phyloP scores from a whole-genome alignment of 106 monocot genomes.

The Alisma plantagoaquatica region DNA sequence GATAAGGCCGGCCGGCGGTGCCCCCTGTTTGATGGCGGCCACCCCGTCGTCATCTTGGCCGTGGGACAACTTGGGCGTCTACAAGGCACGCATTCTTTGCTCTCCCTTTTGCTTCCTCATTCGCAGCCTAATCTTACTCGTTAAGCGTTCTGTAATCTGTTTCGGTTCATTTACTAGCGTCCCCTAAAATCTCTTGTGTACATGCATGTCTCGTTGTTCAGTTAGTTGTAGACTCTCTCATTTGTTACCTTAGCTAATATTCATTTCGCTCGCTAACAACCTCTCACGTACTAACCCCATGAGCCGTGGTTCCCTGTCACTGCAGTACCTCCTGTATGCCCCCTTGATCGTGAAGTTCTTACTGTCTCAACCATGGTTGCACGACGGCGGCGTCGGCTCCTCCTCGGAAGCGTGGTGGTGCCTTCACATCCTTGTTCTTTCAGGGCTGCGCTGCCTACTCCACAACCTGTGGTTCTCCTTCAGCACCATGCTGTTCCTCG shows the following conservation, averaged over 20 bases:
- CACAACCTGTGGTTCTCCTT: constrained; percentile 39
- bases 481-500: constrained; percentile 65
- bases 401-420: constrained; percentile 39
- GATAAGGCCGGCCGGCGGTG: no score
- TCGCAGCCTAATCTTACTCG: background rate
- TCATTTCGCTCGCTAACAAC: no score
- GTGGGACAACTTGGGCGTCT: constrained; percentile 25
- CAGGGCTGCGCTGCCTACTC: constrained; percentile 23
- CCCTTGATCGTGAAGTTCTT: constrained; percentile 59
- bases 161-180: no score
- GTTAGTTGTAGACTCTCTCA: no score
- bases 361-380: constrained; percentile 39
- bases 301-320: no score
- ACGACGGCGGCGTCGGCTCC: constrained; percentile 6
- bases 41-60: constrained; percentile 35
- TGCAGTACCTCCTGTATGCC: constrained; percentile 75
- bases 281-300: no score
- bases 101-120: background rate
- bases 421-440: constrained; percentile 48
- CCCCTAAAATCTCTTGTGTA: no score
- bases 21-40: no score
- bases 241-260: no score
- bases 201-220: no score
- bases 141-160: constrained; percentile 1
- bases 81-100: constrained; percentile 24